Conservation (phyloP, 1,284 basidiomycete species). For the Pseudozyma hubeiensis region DNA sequence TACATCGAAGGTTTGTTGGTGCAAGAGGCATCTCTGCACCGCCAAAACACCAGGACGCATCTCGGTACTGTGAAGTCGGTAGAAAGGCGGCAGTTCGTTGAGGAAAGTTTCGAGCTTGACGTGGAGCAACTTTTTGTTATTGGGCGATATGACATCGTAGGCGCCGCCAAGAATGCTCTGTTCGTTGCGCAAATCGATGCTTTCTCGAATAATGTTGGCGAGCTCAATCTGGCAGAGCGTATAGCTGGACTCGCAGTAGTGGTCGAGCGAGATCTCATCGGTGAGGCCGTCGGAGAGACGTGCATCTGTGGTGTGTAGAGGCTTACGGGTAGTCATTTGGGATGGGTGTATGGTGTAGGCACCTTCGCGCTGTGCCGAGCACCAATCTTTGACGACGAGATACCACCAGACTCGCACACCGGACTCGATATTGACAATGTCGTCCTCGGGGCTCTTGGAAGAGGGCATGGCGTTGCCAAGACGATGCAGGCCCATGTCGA, state of each 20-base stretch:
- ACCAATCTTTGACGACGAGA: slow-evolving; percentile 60
- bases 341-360: slow-evolving; percentile 56
- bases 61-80: slow-evolving; percentile 34
- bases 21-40: slow-evolving; percentile 54
- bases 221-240: slow-evolving; percentile 52
- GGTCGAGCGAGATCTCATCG: slow-evolving; percentile 30
- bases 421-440: slow-evolving; percentile 48
- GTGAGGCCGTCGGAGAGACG: slow-evolving; percentile 29
- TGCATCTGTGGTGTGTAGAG: slow-evolving; percentile 52
- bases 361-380: slow-evolving; percentile 50
- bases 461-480: slow-evolving; percentile 47
- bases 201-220: slow-evolving; percentile 51
- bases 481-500: slow-evolving; percentile 56
- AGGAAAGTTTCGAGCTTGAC: slow-evolving; percentile 40
- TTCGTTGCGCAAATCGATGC: slow-evolving; percentile 52
- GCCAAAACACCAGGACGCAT: slow-evolving; percentile 40
- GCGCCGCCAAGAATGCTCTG: slow-evolving; percentile 38
- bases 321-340: slow-evolving; percentile 55
- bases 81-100: slow-evolving; percentile 50
- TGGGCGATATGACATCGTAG: slow-evolving; percentile 38
- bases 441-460: slow-evolving; percentile 21
- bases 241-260: slow-evolving; percentile 49
- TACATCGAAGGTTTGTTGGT: slow-evolving; percentile 56
- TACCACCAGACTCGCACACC: slow-evolving; percentile 59
- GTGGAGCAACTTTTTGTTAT: slow-evolving; percentile 41